A percentile compares a stretch with the other conserved stretches of the same genome.
Conservation (phyloP, 495 filamentous ascomycete species). For the Xylaria intraflava region DNA sequence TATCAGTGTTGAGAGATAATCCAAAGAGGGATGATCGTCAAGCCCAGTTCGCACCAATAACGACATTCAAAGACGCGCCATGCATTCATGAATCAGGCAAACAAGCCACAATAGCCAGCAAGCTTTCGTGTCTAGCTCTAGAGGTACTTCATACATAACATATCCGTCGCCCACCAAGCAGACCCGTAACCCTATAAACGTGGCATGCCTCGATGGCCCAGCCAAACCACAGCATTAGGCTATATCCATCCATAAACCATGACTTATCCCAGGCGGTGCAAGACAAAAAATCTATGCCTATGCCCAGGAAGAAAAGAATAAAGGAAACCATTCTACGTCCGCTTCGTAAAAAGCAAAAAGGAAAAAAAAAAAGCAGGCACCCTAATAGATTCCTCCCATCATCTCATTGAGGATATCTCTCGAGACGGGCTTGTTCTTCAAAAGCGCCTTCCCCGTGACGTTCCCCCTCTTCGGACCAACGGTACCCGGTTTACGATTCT, state of each 20-base stretch:
- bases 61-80: too few relatives aligned
- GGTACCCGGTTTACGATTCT: conserved; percentile 20
- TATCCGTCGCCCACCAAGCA: too few relatives aligned
- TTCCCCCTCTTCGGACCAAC: conserved; percentile 25
- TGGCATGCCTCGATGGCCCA: neutral
- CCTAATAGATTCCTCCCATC: conserved; percentile 29
- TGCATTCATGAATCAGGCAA: too few relatives aligned
- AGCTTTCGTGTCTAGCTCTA: too few relatives aligned
- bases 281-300: neutral
- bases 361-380: neutral
- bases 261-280: neutral
- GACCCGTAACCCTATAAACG: neutral
- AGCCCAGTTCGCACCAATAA: too few relatives aligned
- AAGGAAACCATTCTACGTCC: neutral
- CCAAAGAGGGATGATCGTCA: too few relatives aligned
- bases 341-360: neutral
- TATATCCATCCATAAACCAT: neutral
- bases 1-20: too few relatives aligned
- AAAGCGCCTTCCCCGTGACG: conserved; percentile 31
- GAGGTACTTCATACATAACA: too few relatives aligned
- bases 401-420: conserved; percentile 46
- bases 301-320: neutral
- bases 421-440: conserved; percentile 37
- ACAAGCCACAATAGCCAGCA: too few relatives aligned
- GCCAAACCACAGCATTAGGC: neutral